Evolutionary conservation across 1,284 basidiomycete species (phyloP), one percentile per base, ranked within the genome.

Genomic region (Puccinia hordei): DNA sequence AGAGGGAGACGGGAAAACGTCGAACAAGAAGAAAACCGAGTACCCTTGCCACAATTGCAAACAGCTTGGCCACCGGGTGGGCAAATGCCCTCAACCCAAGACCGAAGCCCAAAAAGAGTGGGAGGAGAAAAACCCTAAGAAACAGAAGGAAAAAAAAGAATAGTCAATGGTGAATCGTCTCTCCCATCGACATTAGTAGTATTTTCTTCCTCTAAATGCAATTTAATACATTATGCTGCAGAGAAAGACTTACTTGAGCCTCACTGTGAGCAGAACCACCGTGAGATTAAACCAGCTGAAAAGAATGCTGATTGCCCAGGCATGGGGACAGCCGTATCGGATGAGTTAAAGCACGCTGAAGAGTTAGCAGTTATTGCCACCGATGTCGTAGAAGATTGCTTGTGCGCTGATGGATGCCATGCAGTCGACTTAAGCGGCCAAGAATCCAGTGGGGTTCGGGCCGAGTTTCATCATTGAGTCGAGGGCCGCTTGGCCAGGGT

Each of bases 401-500:
- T 65, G 33, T 65, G 61, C n/a, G 19, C 5, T 2, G 38, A 65
- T 38, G 61, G 61, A n/a, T 8, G 15, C 22, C 61, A 65, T n/a
- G 4, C 61, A 41, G 19, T 41, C 9, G 19, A n/a, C 4, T 0
- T 24, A n/a, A 19, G 0, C 0, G 35, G 8, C 9, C 35, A 65
- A 10, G 35, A 41, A 17, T 19, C 61, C 6, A 5, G 17, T 4
- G 35, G 30, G 19, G 35, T 65, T 41, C 17, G 61, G 2, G 61
- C 61, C 0, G 35, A 65, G 19, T 65, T 65, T 19, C 33, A n/a
- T 38, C 35, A 65, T 12, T 35, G 0, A 0, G 10, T 65, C 17
- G 61, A 65, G 61, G 61, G 33, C 61, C 61, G 35, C 19, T 41
- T 57, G 38, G 57, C 57, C 57, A 57, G 57, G 57, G 57, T 73